These are phyloP conservation scores for Gracilaria domingensis DNA, from an alignment of 23 red algal species.

Conservation along the genomic window DNA sequence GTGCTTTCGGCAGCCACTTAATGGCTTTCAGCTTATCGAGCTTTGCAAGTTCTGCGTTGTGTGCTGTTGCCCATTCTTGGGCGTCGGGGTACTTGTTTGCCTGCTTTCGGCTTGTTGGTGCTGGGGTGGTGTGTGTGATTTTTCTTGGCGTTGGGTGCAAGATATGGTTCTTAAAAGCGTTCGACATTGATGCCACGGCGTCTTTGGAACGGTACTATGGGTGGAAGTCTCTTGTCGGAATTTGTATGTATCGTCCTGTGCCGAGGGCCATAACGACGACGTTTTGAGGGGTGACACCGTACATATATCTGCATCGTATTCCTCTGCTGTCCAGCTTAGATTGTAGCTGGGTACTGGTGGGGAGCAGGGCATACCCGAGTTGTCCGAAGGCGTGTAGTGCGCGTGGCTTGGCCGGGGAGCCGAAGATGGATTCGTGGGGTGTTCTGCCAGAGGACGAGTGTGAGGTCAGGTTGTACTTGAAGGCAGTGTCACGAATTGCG, in stretches of 20 bases:
- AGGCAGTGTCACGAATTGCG: slow-evolving; percentile 24
- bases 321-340: background rate
- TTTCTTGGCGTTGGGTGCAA: background rate
- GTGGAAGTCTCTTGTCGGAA: background rate
- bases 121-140: background rate
- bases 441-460: background rate
- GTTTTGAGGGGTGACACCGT: background rate
- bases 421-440: background rate
- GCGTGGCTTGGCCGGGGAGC: background rate
- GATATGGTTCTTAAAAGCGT: no score
- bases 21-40: slow-evolving; percentile 8
- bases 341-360: background rate
- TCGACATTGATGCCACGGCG: background rate
- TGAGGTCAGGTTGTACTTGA: no score
- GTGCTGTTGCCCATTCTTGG: slow-evolving; percentile 3
- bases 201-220: background rate
- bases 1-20: slow-evolving; percentile 1
- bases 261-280: background rate
- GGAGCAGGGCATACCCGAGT: background rate
- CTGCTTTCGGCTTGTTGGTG: background rate
- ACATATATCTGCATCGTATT: background rate
- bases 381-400: slow-evolving; percentile 28
- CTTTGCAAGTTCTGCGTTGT: slow-evolving; percentile 11
- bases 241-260: background rate
- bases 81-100: slow-evolving; percentile 9